Conservation (phyloP, 306 rosid genomes). For the Trifolium pratense region DNA sequence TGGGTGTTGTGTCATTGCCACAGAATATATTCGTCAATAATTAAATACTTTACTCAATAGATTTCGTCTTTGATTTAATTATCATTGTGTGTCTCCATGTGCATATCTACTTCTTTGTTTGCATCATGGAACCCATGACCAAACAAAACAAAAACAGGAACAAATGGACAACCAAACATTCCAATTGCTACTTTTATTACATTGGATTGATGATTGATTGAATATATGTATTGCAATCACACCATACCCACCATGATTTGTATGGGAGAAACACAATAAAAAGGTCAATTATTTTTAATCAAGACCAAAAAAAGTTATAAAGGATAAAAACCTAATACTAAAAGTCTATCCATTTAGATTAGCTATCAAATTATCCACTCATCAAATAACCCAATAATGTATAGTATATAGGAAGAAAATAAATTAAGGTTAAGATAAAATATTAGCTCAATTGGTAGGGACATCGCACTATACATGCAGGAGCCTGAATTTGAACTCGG, state of each 20-base stretch:
- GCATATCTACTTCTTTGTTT: conserved; percentile 11
- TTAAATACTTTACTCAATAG: neutral
- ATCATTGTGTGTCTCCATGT: conserved; percentile 17
- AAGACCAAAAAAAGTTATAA: no score
- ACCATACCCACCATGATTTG: conserved; percentile 20
- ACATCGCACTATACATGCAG: no score
- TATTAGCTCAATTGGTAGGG: no score
- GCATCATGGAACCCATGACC: conserved; percentile 21
- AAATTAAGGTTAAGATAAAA: no score
- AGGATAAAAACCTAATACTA: no score
- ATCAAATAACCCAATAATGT: no score
- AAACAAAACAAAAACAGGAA: conserved; percentile 12
- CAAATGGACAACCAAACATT: conserved; percentile 35
- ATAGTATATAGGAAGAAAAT: no score
- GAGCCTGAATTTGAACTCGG: no score
- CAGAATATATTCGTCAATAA: conserved; percentile 1
- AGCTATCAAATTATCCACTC: no score
- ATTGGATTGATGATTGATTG: conserved; percentile 18
- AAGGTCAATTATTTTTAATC: no score
- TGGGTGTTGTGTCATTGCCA: no score
- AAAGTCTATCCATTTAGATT: no score
- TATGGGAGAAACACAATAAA: neutral
- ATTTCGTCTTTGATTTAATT: conserved; percentile 29
- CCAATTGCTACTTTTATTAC: conserved; percentile 12
- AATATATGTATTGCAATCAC: conserved; percentile 8